Evolutionary conservation across 306 rosid genomes (phyloP).

Genomic region (Vicia sativa): DNA sequence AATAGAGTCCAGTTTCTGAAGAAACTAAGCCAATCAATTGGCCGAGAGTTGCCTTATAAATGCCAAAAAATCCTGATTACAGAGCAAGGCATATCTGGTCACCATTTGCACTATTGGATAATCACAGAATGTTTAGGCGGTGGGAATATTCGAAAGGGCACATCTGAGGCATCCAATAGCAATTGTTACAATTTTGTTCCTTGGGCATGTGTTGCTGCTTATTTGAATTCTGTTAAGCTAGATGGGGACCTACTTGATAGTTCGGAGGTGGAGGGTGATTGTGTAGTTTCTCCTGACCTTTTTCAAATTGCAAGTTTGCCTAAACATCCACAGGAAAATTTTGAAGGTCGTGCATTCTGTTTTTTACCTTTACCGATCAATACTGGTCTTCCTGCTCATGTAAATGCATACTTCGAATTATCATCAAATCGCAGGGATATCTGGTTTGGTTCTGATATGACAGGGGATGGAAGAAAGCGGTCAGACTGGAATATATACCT

Average conservation of each 20-base stretch:
- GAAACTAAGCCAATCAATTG: constrained; percentile 64
- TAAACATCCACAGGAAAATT: constrained; percentile 49
- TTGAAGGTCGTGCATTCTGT: constrained; percentile 96
- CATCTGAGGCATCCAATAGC: constrained; percentile 47
- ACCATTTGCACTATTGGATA: constrained; percentile 78
- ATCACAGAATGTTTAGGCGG: constrained; percentile 84
- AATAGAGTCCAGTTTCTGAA: constrained; percentile 74
- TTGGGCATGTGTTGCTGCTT: constrained; percentile 97
- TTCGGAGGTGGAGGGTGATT: constrained; percentile 44
- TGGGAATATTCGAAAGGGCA: constrained; percentile 58
- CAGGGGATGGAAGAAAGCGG: constrained; percentile 96
- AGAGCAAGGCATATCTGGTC: constrained; percentile 62
- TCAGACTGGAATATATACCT: constrained; percentile 96
- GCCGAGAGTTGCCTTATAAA: constrained; percentile 68
- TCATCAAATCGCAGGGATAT: constrained; percentile 98
- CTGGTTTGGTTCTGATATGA: constrained; percentile 98
- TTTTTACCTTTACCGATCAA: constrained; percentile 86
- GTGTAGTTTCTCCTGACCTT: constrained; percentile 47
- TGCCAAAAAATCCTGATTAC: constrained; percentile 70
- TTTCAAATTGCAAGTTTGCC: constrained; percentile 56
- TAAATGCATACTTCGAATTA: constrained; percentile 93
- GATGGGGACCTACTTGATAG: constrained; percentile 44
- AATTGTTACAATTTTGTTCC: constrained; percentile 72
- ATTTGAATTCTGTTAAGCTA: constrained; percentile 67
- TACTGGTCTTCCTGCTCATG: constrained; percentile 93